Evolutionary conservation across 164 flowering plant genomes (phyloP).

Genomic region (Chimonanthus salicifolius): DNA sequence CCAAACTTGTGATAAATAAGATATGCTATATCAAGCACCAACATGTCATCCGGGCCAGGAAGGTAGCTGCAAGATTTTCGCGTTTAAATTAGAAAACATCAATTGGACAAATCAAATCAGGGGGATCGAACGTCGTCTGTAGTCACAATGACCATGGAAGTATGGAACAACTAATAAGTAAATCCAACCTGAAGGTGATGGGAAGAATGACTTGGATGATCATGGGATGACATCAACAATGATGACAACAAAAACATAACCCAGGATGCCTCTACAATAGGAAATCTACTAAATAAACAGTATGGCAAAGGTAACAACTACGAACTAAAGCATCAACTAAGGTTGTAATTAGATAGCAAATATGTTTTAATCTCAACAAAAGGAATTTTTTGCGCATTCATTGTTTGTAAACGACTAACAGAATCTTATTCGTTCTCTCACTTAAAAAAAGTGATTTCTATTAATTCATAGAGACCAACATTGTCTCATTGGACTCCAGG

Average conservation of each 20-base stretch:
- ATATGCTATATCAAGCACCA: conserved; percentile 84
- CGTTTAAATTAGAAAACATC: conserved; percentile 1
- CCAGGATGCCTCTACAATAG: not conserved
- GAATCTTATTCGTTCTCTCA: not conserved
- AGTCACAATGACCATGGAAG: not conserved
- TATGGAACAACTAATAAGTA: not conserved
- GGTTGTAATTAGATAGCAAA: not conserved
- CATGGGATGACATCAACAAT: not conserved
- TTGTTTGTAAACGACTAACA: not conserved
- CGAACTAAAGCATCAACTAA: not conserved
- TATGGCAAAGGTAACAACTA: not conserved
- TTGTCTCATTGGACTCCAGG: not conserved
- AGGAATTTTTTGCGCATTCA: not conserved
- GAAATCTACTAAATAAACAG: not conserved
- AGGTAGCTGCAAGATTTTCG: conserved; percentile 61
- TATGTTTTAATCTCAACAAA: not conserved
- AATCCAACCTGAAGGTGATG: too few species aligned
- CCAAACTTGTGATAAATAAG: conserved; percentile 76
- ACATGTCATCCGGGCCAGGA: conserved; percentile 93
- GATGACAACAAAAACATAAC: not conserved
- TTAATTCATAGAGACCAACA: not conserved
- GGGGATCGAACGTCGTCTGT: not conserved
- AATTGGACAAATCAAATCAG: not conserved
- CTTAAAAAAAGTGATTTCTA: not conserved
- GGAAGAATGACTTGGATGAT: not conserved